phyloP scores from a whole-genome alignment of 805 yeast genomes.

The Blastobotrys parvus region DNA sequence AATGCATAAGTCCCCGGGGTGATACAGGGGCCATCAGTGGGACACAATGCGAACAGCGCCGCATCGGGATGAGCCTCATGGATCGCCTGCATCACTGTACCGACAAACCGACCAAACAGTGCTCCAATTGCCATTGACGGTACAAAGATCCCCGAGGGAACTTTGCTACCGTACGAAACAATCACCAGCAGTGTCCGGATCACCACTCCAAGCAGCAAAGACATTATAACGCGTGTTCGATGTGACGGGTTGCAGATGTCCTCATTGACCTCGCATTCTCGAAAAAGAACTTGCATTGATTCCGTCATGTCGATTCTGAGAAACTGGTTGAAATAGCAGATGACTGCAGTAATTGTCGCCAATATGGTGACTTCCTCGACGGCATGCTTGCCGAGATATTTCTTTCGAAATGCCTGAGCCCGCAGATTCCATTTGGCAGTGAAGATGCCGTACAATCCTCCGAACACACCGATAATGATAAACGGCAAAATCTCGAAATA shows the following conservation, averaged over 20 bases:
- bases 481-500: constrained; percentile 72
- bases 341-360: constrained; percentile 58
- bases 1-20: constrained; percentile 95
- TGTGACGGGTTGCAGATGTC: constrained; percentile 24
- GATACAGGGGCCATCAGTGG: constrained; percentile 43
- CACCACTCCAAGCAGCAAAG: constrained; percentile 62
- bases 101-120: constrained; percentile 45
- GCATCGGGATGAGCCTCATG: constrained; percentile 34
- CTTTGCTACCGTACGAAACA: constrained; percentile 63
- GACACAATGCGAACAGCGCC: constrained; percentile 32
- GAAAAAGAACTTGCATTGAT: constrained; percentile 82
- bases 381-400: constrained; percentile 48
- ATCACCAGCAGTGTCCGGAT: constrained; percentile 65
- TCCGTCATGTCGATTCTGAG: constrained; percentile 89
- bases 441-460: constrained; percentile 81
- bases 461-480: constrained; percentile 74
- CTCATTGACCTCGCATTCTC: constrained; percentile 57
- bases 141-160: constrained; percentile 55
- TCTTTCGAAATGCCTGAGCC: constrained; percentile 70
- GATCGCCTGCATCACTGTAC: constrained; percentile 36
- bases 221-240: constrained; percentile 32
- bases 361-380: constrained; percentile 63
- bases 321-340: constrained; percentile 79
- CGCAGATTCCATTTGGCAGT: constrained; percentile 68
- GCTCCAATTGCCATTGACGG: constrained; percentile 62